Percentiles rank a stretch among this genome's conserved stretches.
Evolutionary conservation across 2,329 filamentous ascomycete genomes (phyloP).

Genomic region (Rhynchosporium graminicola): DNA sequence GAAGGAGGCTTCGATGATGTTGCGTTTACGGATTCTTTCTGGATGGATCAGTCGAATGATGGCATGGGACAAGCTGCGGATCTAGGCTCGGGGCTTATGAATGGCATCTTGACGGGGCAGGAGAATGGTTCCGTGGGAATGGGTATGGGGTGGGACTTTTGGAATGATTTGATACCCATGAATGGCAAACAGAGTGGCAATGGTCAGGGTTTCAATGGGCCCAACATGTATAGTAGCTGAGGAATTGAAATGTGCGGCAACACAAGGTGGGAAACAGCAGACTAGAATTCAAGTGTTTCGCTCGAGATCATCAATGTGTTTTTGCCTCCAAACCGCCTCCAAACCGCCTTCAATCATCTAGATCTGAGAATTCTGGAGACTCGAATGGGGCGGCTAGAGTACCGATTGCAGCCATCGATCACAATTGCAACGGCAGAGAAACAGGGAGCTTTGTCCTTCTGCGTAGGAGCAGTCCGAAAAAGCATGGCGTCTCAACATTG

Average conservation of each 20-base stretch:
- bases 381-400: too few relatives aligned
- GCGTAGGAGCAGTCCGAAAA: too few relatives aligned
- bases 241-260: neutral
- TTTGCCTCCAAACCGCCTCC: too few relatives aligned
- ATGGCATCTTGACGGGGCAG: constrained; percentile 10
- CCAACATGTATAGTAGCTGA: constrained; percentile 1
- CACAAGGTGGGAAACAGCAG: too few relatives aligned
- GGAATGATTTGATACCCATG: constrained; percentile 24
- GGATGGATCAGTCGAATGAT: constrained; percentile 18
- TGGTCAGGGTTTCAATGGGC: constrained; percentile 1
- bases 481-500: too few relatives aligned
- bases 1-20: neutral
- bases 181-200: neutral
- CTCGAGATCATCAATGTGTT: too few relatives aligned
- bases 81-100: constrained; percentile 14
- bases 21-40: constrained; percentile 13
- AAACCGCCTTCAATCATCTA: too few relatives aligned
- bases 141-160: constrained; percentile 25
- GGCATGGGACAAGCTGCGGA: constrained; percentile 7
- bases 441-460: too few relatives aligned
- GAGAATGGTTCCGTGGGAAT: constrained; percentile 8
- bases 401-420: too few relatives aligned
- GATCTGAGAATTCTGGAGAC: too few relatives aligned
- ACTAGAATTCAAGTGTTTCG: too few relatives aligned
- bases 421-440: too few relatives aligned